Conservation (phyloP, 345 rosid species). For the Lagerstroemia speciosa region DNA sequence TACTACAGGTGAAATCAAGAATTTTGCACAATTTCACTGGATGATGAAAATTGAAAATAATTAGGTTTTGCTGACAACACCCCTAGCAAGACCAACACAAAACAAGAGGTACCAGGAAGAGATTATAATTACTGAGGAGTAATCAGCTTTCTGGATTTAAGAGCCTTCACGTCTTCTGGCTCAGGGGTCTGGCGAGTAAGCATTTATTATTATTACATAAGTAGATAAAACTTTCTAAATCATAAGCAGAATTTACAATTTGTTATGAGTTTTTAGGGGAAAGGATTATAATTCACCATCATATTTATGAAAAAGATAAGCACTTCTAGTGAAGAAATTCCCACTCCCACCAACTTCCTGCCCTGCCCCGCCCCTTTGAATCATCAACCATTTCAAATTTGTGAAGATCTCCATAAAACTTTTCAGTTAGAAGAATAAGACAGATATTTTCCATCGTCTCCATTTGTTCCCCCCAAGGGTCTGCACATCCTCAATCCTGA, state of each 20-base stretch:
- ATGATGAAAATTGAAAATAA: neutral
- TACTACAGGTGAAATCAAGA: no score
- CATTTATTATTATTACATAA: neutral
- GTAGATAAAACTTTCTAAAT: neutral
- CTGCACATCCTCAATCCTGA: no score
- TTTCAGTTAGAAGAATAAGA: no score
- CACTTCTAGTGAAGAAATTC: neutral
- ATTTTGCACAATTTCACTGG: no score
- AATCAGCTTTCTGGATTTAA: conserved; percentile 80
- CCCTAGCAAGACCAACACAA: neutral
- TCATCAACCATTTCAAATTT: neutral
- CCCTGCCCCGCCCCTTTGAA: no score
- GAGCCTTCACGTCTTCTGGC: conserved; percentile 44
- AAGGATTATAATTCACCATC: neutral
- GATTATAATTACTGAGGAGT: conserved; percentile 33
- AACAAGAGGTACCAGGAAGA: neutral
- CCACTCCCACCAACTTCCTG: no score
- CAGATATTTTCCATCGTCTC: no score
- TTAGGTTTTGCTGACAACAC: no score
- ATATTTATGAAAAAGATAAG: neutral
- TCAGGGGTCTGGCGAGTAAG: conserved; percentile 39
- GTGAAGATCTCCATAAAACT: no score
- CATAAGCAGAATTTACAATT: neutral
- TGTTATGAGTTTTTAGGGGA: neutral
- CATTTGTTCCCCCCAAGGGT: no score